Conservation (phyloP, 2,329 filamentous ascomycete species). For the Exophiala xenobiotica region DNA sequence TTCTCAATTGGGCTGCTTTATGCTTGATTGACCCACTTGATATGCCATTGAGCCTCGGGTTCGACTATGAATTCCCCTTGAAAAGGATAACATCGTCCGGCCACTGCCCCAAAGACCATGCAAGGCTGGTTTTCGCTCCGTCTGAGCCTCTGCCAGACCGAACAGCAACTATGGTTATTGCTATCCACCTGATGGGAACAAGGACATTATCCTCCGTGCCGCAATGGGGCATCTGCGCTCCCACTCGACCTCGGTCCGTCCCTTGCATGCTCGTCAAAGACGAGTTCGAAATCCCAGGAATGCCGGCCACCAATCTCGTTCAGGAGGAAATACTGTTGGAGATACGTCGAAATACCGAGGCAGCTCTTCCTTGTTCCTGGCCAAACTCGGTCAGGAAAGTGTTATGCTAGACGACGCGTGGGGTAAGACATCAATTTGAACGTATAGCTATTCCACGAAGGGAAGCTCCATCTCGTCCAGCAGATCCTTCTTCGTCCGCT, state of each 20-base stretch:
- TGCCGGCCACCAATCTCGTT: neutral
- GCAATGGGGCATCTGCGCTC: neutral
- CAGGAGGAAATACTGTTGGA: too few species aligned
- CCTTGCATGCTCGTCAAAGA: neutral
- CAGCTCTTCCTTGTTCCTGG: neutral
- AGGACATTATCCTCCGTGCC: neutral
- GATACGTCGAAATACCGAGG: too few species aligned
- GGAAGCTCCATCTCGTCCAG: neutral
- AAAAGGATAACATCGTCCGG: too few species aligned
- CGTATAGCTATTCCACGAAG: neutral
- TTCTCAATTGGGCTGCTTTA: neutral
- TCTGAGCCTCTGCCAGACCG: too few species aligned
- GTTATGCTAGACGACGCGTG: neutral
- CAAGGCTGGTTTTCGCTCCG: too few species aligned
- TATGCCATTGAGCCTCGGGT: too few species aligned
- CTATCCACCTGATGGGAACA: too few species aligned
- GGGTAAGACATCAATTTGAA: neutral
- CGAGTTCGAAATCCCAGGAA: neutral
- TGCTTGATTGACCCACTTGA: conserved; percentile 1
- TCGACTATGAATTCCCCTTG: too few species aligned
- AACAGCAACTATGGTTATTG: too few species aligned
- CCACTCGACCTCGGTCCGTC: neutral
- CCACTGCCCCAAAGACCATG: too few species aligned
- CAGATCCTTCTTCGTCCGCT: too few species aligned
- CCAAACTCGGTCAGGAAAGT: neutral